Evolutionary conservation across 1,139 yeast species (phyloP).

Genomic region (Meyerozyma guilliermondii): DNA sequence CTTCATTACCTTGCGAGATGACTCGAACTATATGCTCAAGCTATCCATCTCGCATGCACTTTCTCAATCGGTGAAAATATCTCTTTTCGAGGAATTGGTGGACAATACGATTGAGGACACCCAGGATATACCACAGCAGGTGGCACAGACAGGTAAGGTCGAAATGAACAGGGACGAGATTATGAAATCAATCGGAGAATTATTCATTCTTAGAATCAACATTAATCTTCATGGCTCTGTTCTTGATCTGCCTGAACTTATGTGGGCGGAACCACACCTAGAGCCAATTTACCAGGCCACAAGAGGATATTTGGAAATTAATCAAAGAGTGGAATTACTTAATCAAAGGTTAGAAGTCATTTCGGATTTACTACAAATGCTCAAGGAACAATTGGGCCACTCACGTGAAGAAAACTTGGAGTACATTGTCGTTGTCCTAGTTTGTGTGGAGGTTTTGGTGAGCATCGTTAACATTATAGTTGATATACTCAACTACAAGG

Average conservation of each 20-base stretch:
- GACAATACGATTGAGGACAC: constrained; percentile 96
- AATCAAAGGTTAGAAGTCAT: constrained; percentile 93
- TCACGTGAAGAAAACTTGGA: constrained; percentile 88
- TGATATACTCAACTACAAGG: constrained; percentile 25
- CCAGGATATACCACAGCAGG: constrained; percentile 93
- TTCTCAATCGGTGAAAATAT: constrained; percentile 90
- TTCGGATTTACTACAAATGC: constrained; percentile 88
- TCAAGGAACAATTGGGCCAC: constrained; percentile 94
- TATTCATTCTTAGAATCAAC: constrained; percentile 84
- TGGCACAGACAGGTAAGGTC: constrained; percentile 91
- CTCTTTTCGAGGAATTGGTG: constrained; percentile 89
- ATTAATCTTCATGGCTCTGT: constrained; percentile 94
- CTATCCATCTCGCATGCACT: constrained; percentile 86
- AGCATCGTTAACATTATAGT: constrained; percentile 66
- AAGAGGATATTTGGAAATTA: constrained; percentile 88
- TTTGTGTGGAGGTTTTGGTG: constrained; percentile 87
- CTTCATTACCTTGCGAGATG: constrained; percentile 87
- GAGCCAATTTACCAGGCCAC: constrained; percentile 97
- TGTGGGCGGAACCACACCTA: constrained; percentile 98
- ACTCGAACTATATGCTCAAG: constrained; percentile 84
- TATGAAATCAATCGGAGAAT: constrained; percentile 94
- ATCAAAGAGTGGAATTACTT: constrained; percentile 82
- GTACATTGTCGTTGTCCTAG: constrained; percentile 85
- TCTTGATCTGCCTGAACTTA: constrained; percentile 90
- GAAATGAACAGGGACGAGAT: constrained; percentile 91